Evolutionary conservation across 176 grass and related monocot species (phyloP).

Genomic region (Phoenix roebelenii): DNA sequence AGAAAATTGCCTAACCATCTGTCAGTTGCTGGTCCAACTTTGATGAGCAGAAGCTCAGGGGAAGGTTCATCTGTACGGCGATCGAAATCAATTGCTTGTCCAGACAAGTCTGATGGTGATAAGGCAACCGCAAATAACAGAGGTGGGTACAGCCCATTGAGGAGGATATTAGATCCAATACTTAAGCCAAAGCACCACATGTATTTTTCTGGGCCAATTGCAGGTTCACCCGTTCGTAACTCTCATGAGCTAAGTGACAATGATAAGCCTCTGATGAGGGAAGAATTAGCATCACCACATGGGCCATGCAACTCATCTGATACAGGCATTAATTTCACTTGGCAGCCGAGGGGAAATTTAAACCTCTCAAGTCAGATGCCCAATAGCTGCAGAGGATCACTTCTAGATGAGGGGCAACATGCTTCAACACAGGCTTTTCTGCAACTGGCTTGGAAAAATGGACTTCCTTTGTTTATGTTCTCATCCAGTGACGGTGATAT

Average conservation of each 20-base stretch:
- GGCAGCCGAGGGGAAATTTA: constrained; percentile 21
- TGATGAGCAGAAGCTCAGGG: constrained; percentile 42
- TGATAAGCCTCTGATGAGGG: constrained; percentile 29
- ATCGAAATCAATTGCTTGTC: constrained; percentile 12
- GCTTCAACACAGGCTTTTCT: constrained; percentile 58
- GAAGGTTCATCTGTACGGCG: constrained; percentile 26
- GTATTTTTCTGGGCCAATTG: constrained; percentile 27
- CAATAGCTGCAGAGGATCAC: constrained; percentile 31
- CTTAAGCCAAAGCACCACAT: constrained; percentile 49
- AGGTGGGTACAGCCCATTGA: constrained; percentile 70
- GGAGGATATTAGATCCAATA: constrained; percentile 88
- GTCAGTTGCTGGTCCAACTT: constrained; percentile 28
- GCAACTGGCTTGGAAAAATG: constrained; percentile 78
- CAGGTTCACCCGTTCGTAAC: constrained; percentile 30
- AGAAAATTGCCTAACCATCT: constrained; percentile 16
- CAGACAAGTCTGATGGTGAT: constrained; percentile 39
- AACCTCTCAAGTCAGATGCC: constrained; percentile 17
- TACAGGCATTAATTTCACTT: constrained; percentile 26
- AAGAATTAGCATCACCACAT: constrained; percentile 20
- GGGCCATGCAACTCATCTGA: constrained; percentile 43
- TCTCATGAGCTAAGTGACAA: constrained; percentile 26
- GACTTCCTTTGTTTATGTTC: constrained; percentile 81
- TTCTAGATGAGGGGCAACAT: constrained; percentile 34
- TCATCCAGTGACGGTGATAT: constrained; percentile 70
- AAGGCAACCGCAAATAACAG: constrained; percentile 43